Conservation (phyloP, 1,139 yeast species). For the Hemisphaericaspora subhashii region DNA sequence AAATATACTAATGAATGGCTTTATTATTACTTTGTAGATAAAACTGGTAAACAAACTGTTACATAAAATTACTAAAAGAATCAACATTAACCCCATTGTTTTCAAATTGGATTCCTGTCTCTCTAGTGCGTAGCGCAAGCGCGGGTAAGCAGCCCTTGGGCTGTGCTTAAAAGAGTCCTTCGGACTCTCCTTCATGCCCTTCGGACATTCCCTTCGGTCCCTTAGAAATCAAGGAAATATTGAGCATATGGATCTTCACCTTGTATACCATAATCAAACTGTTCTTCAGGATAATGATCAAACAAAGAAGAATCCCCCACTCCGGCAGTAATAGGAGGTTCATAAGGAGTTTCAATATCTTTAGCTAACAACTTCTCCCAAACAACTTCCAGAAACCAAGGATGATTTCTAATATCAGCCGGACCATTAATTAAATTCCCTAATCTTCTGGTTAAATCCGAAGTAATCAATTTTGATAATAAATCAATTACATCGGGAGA, state of each 20-base stretch:
- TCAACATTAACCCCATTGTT: too few species aligned
- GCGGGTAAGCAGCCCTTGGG: too few species aligned
- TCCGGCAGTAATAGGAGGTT: constrained; percentile 62
- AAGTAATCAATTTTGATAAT: constrained; percentile 49
- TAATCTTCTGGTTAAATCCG: constrained; percentile 55
- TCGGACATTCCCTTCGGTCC: too few species aligned
- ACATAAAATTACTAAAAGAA: too few species aligned
- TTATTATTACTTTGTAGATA: too few species aligned
- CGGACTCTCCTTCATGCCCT: too few species aligned
- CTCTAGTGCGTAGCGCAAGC: too few species aligned
- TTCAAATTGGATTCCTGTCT: too few species aligned
- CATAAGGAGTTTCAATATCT: constrained; percentile 63
- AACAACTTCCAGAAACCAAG: constrained; percentile 60
- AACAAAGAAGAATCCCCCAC: constrained; percentile 65
- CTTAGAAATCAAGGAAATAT: constrained; percentile 52
- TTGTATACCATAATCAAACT: constrained; percentile 52
- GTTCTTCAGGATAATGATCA: constrained; percentile 59
- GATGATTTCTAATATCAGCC: constrained; percentile 55
- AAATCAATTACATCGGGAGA: constrained; percentile 54
- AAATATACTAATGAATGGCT: too few species aligned
- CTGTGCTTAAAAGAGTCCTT: too few species aligned
- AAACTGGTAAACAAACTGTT: too few species aligned
- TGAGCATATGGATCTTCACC: constrained; percentile 53
- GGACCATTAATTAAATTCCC: constrained; percentile 62
- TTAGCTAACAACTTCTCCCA: constrained; percentile 59